Conservation (phyloP, 495 filamentous ascomycete species). For the Aspergillus affinis region DNA sequence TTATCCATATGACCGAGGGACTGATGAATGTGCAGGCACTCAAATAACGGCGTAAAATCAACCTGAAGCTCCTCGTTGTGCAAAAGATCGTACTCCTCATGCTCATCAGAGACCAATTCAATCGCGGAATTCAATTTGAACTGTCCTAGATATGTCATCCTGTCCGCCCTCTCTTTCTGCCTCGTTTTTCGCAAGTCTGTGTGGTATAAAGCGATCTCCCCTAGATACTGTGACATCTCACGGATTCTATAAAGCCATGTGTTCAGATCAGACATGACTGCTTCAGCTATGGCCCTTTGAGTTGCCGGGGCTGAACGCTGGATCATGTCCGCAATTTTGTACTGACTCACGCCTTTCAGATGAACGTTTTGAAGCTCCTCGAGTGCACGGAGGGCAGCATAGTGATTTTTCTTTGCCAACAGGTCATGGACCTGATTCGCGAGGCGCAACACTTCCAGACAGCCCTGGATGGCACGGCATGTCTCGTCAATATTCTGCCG, state of each 20-base stretch:
- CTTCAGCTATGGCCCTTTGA: constrained; percentile 88
- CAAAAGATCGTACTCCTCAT: constrained; percentile 89
- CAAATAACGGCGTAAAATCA: constrained; percentile 92
- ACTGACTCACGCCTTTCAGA: constrained; percentile 86
- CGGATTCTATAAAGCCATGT: constrained; percentile 97
- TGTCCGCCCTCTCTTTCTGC: constrained; percentile 76
- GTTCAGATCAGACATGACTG: constrained; percentile 95
- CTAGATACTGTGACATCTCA: constrained; percentile 91
- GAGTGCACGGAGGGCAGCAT: constrained; percentile 86
- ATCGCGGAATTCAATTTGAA: constrained; percentile 96
- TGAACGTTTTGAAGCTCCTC: constrained; percentile 97
- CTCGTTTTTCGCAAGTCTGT: constrained; percentile 83
- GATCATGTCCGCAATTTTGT: constrained; percentile 94
- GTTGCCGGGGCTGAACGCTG: constrained; percentile 92
- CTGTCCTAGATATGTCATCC: constrained; percentile 65
- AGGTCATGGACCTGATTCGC: constrained; percentile 95
- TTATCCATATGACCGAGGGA: constrained; percentile 89
- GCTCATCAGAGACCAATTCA: constrained; percentile 91
- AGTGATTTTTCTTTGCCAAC: constrained; percentile 87
- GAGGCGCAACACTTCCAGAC: constrained; percentile 84
- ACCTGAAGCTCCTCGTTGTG: constrained; percentile 93
- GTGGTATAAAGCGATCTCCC: constrained; percentile 95
- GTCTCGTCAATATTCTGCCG: constrained; percentile 97
- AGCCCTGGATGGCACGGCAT: constrained; percentile 83
- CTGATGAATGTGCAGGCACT: constrained; percentile 95